A percentile compares a stretch with the other conserved stretches of the same genome.
Evolutionary conservation across 2,329 filamentous ascomycete species (phyloP).

Genomic region (Colletotrichum cuscutae): DNA sequence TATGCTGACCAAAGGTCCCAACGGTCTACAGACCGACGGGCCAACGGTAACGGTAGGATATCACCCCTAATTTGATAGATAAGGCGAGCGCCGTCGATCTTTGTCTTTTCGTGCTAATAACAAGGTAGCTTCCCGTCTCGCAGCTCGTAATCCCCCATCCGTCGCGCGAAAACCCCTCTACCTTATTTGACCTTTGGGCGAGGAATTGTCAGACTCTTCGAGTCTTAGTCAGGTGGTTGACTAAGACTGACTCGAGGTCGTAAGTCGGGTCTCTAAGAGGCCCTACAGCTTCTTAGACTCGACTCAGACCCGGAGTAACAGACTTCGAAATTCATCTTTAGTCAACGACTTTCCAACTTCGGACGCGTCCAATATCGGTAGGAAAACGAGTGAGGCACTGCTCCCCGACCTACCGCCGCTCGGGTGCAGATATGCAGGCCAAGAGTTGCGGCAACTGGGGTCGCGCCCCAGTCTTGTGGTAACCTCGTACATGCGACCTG

Average conservation of each 20-base stretch:
- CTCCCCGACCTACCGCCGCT: neutral
- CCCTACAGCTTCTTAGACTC: neutral
- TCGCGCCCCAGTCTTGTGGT: conserved; percentile 7
- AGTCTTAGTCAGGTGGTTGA: neutral
- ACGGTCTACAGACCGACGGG: neutral
- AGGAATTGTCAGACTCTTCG: neutral
- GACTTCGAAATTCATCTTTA: neutral
- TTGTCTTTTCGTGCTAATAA: neutral
- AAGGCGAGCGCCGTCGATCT: neutral
- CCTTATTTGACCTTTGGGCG: neutral
- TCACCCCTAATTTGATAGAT: neutral
- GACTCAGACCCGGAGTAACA: neutral
- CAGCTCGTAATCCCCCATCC: neutral
- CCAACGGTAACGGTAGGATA: neutral
- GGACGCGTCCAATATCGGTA: neutral
- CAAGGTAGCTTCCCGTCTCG: neutral
- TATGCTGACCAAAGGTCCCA: neutral
- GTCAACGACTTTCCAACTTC: neutral
- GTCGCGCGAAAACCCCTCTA: neutral
- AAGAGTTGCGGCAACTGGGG: neutral
- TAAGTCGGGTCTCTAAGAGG: neutral
- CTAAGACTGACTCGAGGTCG: neutral
- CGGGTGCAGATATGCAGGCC: neutral
- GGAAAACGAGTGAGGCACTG: neutral
- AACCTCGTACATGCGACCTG: conserved; percentile 12